Base-by-base conservation (phyloP, 129 eudicot species). In the Calendula officinalis region DNA sequence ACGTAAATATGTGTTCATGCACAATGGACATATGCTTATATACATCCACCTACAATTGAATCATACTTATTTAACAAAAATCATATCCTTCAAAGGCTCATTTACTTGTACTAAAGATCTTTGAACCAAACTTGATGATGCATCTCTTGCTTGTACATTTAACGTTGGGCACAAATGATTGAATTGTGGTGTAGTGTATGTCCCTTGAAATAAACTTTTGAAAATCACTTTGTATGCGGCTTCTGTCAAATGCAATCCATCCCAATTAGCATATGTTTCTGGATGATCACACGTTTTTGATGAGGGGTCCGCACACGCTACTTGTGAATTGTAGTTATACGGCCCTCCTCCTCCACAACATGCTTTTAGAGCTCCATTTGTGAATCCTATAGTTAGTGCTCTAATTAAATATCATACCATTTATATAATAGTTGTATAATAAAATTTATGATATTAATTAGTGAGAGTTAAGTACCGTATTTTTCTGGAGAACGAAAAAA, bases 281-380 rank as follows among this genome's bases (percentile, higher is more conserved):
- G 96, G 96, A 4, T 74, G 67, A 32, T 22, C 61, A 6, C 91
- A 84, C 56, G 47, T 33, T 1, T 69, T 79, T 37, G 88, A 51
- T 7, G 52, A 5, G 0, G 68, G 64, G 5, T 16, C 12, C 0
- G 85, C 95, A 65, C 95, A 87, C 4, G 1, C 53, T 49, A 66
- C 69, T 0, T 38, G 30, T 0, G 47, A 6, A 66, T 88, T 79
- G 67, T 57, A 71, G 66, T 84, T 77, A 66, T 81, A 88, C 1
- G 72, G 78, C 12, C 91, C 95, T 15, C 72, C 76, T 2, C 73
- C 91, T 45, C 95, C 95, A 6, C 95, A 88, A 57, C 95, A 88
- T 38, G 91, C 88, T 22, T 22, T 64, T 7, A 84, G 54, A 58
- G 80, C 77, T 12, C 81, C 88, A 4, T 43, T 38, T 8, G 75